Evolutionary conservation across 1,284 basidiomycete species (phyloP).

Genomic region (Trichosporon faecale): DNA sequence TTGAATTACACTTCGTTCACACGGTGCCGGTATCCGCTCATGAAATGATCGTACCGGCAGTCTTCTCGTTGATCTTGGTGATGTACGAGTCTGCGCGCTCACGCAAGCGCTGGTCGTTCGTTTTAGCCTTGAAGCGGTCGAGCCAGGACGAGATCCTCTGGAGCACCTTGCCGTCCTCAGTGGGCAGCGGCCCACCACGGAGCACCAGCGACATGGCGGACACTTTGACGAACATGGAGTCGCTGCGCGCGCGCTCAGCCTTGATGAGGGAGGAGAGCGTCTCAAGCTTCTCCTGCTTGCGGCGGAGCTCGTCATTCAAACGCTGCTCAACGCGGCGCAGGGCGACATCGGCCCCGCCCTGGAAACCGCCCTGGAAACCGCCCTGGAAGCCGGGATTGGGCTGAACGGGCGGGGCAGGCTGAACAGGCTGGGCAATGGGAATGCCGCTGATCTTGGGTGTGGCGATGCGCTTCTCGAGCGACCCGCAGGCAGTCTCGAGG

Average conservation of each 20-base stretch:
- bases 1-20: no score
- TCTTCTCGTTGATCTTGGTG: not conserved
- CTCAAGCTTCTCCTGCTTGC: not conserved
- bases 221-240: conserved; percentile 3
- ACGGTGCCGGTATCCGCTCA: not conserved
- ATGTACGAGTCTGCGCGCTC: not conserved
- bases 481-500: not conserved
- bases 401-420: no score
- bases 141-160: not conserved
- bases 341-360: not conserved
- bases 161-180: not conserved
- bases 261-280: not conserved
- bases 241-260: not conserved
- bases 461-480: not conserved
- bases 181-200: not conserved
- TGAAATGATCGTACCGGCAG: no score
- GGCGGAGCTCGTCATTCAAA: not conserved
- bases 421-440: no score
- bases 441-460: no score
- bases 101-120: not conserved
- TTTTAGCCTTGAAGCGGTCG: not conserved
- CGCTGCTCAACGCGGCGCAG: not conserved
- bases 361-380: no score
- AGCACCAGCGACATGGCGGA: not conserved
- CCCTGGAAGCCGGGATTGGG: no score